Base-by-base conservation (phyloP, 1,139 yeast species). In the Nadsonia starkeyi-henricii region DNA sequence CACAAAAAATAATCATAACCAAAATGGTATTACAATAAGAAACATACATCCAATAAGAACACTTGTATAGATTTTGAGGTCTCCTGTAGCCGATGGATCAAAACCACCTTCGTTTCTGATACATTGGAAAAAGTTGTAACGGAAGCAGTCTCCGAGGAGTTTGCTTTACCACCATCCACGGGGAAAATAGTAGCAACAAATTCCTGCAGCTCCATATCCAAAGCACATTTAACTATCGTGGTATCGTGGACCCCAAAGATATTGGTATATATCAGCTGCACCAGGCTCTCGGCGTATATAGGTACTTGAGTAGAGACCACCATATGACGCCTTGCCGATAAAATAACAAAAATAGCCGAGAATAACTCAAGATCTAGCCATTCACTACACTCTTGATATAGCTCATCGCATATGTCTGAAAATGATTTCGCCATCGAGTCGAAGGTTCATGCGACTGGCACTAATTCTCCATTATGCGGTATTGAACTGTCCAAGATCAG, bases 321-420 rank as follows among this genome's bases (percentile, higher is more conserved):
- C 1, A 65, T 50, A 45, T 60, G 61, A 18, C 60, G 56, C 26
- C 53, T 50, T 1, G 62, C 60, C 3, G 62, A 51, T 2, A 58
- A 44, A 2, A 58, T 56, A 3, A 62, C 52, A 42, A 51, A 44
- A 41, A 58, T 46, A 3, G 62, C 57, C 17, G 57, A 48, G 44
- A 48, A 52, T 12, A 57, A 42, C 23, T 55, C 54, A 36, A 47
- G 43, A 37, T 55, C 55, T 39, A 53, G 45, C 39, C 39, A 33
- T 12, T 33, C 17, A 50, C 43, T 7, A 51, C 41, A 20, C 45
- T 51, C 41, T 46, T 39, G 26, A 33, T 5, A 45, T 41, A 50
- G 48, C 41, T 47, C 47, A 30, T 41, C 30, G 28, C 47, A 47
- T 20, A 13, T 26, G 30, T 44, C 46, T 20, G 44, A 45, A 26